Evolutionary conservation across 352 stramenopile genomes (phyloP).

Genomic region (Nothophytophthora sp.): DNA sequence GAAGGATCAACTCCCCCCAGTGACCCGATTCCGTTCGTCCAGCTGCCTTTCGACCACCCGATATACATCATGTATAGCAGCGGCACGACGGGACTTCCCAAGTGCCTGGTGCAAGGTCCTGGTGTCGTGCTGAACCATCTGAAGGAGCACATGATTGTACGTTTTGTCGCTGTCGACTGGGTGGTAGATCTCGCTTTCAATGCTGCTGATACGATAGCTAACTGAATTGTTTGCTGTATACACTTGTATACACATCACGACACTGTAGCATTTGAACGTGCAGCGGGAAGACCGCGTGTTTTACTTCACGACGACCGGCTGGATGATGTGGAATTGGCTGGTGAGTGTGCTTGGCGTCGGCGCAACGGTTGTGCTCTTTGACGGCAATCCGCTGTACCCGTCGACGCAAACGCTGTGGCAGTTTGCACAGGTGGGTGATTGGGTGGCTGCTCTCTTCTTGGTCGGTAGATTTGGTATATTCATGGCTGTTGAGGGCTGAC

Average conservation of each 20-base stretch:
- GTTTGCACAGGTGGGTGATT: constrained; percentile 39
- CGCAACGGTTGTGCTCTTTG: constrained; percentile 77
- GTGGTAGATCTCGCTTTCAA: not conserved
- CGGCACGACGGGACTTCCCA: constrained; percentile 84
- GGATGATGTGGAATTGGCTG: constrained; percentile 93
- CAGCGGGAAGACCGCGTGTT: constrained; percentile 64
- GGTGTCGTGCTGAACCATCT: constrained; percentile 79
- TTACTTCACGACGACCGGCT: constrained; percentile 83
- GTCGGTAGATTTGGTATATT: not conserved
- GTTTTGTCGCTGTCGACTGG: constrained; percentile 6
- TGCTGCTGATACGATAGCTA: too few relatives aligned
- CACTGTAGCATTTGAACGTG: constrained; percentile 63
- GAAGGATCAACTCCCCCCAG: constrained; percentile 10
- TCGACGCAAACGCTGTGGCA: constrained; percentile 56
- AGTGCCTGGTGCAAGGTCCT: constrained; percentile 85
- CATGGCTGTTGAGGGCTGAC: not conserved
- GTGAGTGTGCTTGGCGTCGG: constrained; percentile 69
- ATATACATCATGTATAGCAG: constrained; percentile 90
- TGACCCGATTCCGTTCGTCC: constrained; percentile 59
- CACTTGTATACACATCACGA: too few relatives aligned
- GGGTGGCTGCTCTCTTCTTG: not conserved
- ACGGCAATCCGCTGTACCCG: constrained; percentile 76
- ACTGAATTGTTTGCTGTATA: too few relatives aligned
- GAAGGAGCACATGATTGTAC: constrained; percentile 78
- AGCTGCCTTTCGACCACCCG: constrained; percentile 84